Percentiles rank a stretch among this genome's conserved stretches.
Evolutionary conservation across 2,329 filamentous ascomycete species (phyloP).

Genomic region (Arthrobotrys sinensis): DNA sequence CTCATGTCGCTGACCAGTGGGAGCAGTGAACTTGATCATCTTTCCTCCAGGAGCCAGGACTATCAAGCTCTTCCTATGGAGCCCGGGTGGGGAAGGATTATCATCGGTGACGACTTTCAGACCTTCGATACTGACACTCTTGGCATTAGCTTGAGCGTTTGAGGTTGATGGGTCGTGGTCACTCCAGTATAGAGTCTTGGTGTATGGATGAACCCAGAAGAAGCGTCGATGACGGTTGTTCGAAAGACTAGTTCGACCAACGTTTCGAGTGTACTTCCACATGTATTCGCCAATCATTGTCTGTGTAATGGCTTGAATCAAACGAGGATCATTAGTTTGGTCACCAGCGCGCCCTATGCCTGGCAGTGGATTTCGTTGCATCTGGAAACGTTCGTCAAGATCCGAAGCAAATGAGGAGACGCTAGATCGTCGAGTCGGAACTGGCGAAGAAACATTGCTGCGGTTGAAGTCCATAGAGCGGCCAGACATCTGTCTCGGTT

Average conservation of each 20-base stretch:
- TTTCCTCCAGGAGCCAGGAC: conserved; percentile 86
- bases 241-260: conserved; percentile 89
- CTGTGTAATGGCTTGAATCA: conserved; percentile 99
- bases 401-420: conserved; percentile 97
- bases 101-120: conserved; percentile 93
- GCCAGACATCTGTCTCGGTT: conserved; percentile 60
- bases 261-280: conserved; percentile 98
- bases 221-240: conserved; percentile 92
- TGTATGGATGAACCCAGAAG: conserved; percentile 99
- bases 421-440: conserved; percentile 80
- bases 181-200: conserved; percentile 96
- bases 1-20: conserved; percentile 93
- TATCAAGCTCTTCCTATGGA: conserved; percentile 93
- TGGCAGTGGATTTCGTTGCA: conserved; percentile 71
- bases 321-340: conserved; percentile 84
- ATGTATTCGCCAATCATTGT: conserved; percentile 99
- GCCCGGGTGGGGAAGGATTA: conserved; percentile 92
- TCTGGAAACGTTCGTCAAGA: conserved; percentile 90
- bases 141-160: conserved; percentile 79
- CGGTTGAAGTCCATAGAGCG: conserved; percentile 64
- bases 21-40: conserved; percentile 92
- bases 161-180: conserved; percentile 86
- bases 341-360: conserved; percentile 54
- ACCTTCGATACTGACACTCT: conserved; percentile 94
- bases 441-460: conserved; percentile 68